Percentiles rank a stretch among this genome's conserved stretches.
phyloP scores from a whole-genome alignment of 1,284 basidiomycete species.

The Puccinia polysora region DNA sequence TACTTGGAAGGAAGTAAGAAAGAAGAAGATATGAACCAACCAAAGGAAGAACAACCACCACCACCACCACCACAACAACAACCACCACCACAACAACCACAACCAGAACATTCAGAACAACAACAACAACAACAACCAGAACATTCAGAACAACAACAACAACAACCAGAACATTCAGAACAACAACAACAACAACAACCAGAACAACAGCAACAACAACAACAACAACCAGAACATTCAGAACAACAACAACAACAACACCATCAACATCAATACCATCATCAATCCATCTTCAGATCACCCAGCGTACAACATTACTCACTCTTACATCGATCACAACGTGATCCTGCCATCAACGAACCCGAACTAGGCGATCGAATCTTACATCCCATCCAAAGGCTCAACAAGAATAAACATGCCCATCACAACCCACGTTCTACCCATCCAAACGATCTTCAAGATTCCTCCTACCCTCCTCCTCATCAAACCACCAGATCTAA shows the following conservation, averaged over 20 bases:
- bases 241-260: neutral
- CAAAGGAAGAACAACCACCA: no score
- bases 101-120: no score
- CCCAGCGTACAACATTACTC: constrained; percentile 88
- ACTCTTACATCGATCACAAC: constrained; percentile 91
- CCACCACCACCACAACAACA: no score
- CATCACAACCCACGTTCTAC: neutral
- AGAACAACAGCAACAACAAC: no score
- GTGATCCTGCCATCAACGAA: constrained; percentile 92
- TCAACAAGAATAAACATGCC: constrained; percentile 57
- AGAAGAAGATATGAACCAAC: no score
- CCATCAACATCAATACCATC: neutral
- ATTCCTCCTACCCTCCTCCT: neutral
- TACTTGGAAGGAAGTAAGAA: no score
- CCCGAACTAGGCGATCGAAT: constrained; percentile 83
- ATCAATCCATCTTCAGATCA: constrained; percentile 76
- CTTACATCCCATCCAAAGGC: constrained; percentile 71
- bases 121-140: no score
- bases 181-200: no score
- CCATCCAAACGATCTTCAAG: constrained; percentile 7
- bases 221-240: neutral
- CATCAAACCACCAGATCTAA: constrained; percentile 48
- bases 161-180: no score
- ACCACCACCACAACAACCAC: no score
- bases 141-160: no score